phyloP scores from a whole-genome alignment of 495 filamentous ascomycete genomes.

The Tirmania nivea region DNA sequence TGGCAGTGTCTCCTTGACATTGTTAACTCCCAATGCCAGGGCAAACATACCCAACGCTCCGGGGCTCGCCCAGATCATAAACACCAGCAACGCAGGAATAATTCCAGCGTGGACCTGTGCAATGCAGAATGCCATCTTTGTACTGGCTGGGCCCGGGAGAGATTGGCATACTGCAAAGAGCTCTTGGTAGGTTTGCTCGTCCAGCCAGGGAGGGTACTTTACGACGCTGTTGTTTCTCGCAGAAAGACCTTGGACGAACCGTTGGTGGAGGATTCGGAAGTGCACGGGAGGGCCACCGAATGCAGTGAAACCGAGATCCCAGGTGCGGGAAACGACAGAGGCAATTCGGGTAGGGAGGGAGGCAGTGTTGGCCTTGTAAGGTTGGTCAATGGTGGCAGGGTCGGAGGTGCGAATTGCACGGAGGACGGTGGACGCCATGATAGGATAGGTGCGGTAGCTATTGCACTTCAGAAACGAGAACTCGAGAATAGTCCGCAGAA shows the following conservation, averaged over 20 bases:
- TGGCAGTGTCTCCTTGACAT: constrained; percentile 39
- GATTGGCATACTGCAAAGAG: constrained; percentile 61
- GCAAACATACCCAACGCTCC: constrained; percentile 60
- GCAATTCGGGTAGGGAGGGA: neutral
- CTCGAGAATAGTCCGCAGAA: too few relatives aligned
- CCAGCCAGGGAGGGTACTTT: constrained; percentile 39
- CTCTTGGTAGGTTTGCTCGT: constrained; percentile 64
- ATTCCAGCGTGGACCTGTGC: constrained; percentile 44
- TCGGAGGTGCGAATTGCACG: neutral
- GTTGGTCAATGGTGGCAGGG: neutral
- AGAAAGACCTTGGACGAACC: constrained; percentile 36
- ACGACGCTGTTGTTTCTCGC: constrained; percentile 3
- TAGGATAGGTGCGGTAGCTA: too few relatives aligned
- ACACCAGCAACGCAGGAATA: constrained; percentile 37
- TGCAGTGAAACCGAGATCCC: constrained; percentile 38
- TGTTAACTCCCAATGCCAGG: constrained; percentile 43
- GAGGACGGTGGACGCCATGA: neutral
- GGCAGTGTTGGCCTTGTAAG: neutral
- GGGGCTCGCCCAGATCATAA: constrained; percentile 53
- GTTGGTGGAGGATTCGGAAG: constrained; percentile 37
- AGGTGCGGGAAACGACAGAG: constrained; percentile 19
- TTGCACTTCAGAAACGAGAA: too few relatives aligned
- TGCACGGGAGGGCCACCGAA: constrained; percentile 41
- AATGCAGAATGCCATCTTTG: constrained; percentile 63
- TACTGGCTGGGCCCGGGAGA: constrained; percentile 52